Percentiles rank a stretch among this genome's conserved stretches.
Evolutionary conservation across 805 yeast species (phyloP).

Genomic region (Candida stauntonica): DNA sequence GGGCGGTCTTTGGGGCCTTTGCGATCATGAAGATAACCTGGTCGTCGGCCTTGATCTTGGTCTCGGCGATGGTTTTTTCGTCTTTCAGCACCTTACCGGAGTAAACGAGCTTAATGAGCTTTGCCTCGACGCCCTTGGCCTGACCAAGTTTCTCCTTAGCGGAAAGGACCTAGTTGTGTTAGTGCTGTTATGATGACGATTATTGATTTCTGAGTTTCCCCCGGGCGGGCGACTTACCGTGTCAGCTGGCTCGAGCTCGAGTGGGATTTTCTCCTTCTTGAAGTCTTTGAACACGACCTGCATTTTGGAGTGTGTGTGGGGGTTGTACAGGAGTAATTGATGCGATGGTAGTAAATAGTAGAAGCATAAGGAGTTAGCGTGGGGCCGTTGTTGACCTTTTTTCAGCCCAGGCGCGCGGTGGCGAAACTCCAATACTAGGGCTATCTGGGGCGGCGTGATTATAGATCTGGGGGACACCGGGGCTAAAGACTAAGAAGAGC

Average conservation of each 20-base stretch:
- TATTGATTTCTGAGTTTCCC: too few relatives aligned
- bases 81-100: constrained; percentile 90
- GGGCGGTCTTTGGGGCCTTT: constrained; percentile 10
- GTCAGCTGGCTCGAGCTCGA: constrained; percentile 69
- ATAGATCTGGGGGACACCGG: too few relatives aligned
- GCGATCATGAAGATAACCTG: constrained; percentile 86
- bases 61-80: constrained; percentile 64
- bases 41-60: constrained; percentile 76
- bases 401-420: too few relatives aligned
- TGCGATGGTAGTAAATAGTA: too few relatives aligned
- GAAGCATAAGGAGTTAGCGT: too few relatives aligned
- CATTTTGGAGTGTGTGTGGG: constrained; percentile 44
- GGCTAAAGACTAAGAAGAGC: too few relatives aligned
- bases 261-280: constrained; percentile 80
- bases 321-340: too few relatives aligned
- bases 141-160: constrained; percentile 71
- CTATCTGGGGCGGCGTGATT: too few relatives aligned
- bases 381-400: too few relatives aligned
- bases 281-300: constrained; percentile 83
- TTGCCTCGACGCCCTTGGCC: constrained; percentile 60
- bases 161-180: constrained; percentile 54
- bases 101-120: constrained; percentile 83
- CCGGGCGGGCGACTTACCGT: constrained; percentile 46
- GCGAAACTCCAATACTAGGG: too few relatives aligned
- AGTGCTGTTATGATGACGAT: too few relatives aligned